Base-by-base conservation (phyloP, 2,329 filamentous ascomycete species). In the Fusarium odoratissimum region DNA sequence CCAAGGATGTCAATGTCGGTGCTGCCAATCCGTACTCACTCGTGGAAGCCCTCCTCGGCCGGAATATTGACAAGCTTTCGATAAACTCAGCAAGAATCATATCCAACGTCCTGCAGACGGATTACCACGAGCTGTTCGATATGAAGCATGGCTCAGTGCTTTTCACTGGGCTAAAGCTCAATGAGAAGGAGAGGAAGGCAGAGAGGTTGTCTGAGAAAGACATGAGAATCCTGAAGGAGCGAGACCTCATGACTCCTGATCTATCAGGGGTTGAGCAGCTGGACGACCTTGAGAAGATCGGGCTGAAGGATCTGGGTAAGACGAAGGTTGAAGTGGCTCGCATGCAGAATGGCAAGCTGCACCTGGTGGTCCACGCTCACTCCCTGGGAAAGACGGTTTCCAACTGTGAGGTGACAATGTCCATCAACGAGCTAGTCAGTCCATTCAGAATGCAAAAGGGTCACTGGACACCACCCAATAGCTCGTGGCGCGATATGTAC, bases 121-220 rank as follows among this genome's bases (percentile, higher is more conserved):
- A 85, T 74, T 86, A 86, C 60, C 82, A 85, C 52, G 84, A 86
- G 76, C 82, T 85, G 46, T 86, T 86, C 56, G 84, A 85, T 75
- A 77, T 85, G 80, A 83, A 82, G 72, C 81, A 84, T 72, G 59
- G 75, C 57, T 85, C 84, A 25, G 79, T 84, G 28, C 79, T 86
- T 21, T 85, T 80, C 57, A 82, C 83, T 6, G 84, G 84, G 23
- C 77, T 84, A 41, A 80, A 80, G 76, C 80, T 85, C 62, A 81
- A 84, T 71, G 73, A 82, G 67, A 76, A 82, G 65, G 78, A 82
- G 56, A 75, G 81, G 33, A 71, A 60, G 68, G 83, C 82, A 7
- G 83, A 84, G 77, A 75, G 76, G 69, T 74, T 83, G 35, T 70
- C 77, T 1, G 77, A 81, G 71, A 81, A 81, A 67, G 83, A 85